Base-by-base conservation (phyloP, 768 basidiomycete genomes). In the Russula abietina region DNA sequence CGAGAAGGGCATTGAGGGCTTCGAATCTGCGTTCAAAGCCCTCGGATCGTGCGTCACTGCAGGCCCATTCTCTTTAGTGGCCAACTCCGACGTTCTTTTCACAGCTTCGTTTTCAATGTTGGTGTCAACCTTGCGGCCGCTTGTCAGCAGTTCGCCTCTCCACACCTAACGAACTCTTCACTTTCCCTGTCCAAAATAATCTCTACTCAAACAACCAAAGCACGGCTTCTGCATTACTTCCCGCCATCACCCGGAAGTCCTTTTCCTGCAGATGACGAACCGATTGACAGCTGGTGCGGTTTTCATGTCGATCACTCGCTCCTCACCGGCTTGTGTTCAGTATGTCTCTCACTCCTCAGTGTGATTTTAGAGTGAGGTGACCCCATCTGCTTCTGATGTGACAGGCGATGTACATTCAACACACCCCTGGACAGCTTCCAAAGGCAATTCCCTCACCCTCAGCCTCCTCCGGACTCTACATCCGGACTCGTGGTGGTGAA, bases 181-280 rank as follows among this genome's bases (percentile, higher is more conserved):
- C 68, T 89, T 51, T 88, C 90, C 10, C 76, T 98, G 26, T 80
- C 85, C 8, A 73, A 82, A 17, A 75, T 99, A 54, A 89, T 98
- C 19, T 79, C 81, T 3, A 91, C 91, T 9, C 86, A 89, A 69
- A 92, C 90, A 6, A 89, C 85, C 43, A 98, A 98, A 73, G 96
- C 92, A 3, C 83, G 97, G 36, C 81, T 99, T 14, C 78, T 99
- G n/a, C 96, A 99, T 71, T 99, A 99, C 74, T 99, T 94, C 70
- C 90, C 96, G 17, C 85, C 86, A 11, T 70, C 80, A 30, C 72
- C 80, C 2, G 79, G 75, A 51, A 69, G 66, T 22, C 65, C 72
- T 22, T 65, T 69, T 6, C 74, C 77, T 0, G 62, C 71, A 4
- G 81, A 86, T 39, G 83, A 87, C 65, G 87, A 86, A 53, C 78